Conservation (phyloP, 129 eudicot species). For the Flaveria linearis region DNA sequence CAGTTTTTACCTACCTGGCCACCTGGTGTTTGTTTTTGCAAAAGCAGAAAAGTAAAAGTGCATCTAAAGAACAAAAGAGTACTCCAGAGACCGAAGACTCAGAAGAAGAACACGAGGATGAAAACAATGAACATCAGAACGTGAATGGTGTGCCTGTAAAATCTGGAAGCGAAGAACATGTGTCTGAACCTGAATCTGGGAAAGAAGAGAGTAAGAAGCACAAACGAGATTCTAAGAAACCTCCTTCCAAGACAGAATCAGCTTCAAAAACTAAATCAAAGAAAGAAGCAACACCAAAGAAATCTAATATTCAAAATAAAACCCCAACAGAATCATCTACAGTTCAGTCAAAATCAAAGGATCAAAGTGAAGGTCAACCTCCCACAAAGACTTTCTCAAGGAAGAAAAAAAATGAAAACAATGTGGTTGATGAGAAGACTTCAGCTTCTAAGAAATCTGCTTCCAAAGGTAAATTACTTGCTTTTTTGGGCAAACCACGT, state of each 20-base stretch:
- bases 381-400: slow-evolving; percentile 60
- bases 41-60: slow-evolving; percentile 49
- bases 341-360: slow-evolving; percentile 46
- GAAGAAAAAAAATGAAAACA: slow-evolving; percentile 58
- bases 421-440: slow-evolving; percentile 57
- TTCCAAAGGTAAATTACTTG: slow-evolving; percentile 52
- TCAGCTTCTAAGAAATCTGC: slow-evolving; percentile 57
- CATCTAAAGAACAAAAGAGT: slow-evolving; percentile 46
- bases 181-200: slow-evolving; percentile 56
- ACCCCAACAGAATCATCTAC: slow-evolving; percentile 53
- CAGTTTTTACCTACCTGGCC: slow-evolving; percentile 1
- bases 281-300: slow-evolving; percentile 43
- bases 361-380: slow-evolving; percentile 39
- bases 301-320: slow-evolving; percentile 49
- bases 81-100: slow-evolving; percentile 43
- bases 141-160: slow-evolving; percentile 52
- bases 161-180: slow-evolving; percentile 63
- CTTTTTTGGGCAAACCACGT: neutral
- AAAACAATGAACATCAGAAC: slow-evolving; percentile 45
- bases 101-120: slow-evolving; percentile 49
- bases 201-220: slow-evolving; percentile 44
- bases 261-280: slow-evolving; percentile 49
- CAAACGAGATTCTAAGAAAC: slow-evolving; percentile 43
- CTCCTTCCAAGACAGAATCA: slow-evolving; percentile 47
- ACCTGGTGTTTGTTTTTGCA: slow-evolving; percentile 25